Evolutionary conservation across 23 red algal genomes (phyloP), one percentile per base, ranked within the genome.

Genomic region (Gracilaria caudata): DNA sequence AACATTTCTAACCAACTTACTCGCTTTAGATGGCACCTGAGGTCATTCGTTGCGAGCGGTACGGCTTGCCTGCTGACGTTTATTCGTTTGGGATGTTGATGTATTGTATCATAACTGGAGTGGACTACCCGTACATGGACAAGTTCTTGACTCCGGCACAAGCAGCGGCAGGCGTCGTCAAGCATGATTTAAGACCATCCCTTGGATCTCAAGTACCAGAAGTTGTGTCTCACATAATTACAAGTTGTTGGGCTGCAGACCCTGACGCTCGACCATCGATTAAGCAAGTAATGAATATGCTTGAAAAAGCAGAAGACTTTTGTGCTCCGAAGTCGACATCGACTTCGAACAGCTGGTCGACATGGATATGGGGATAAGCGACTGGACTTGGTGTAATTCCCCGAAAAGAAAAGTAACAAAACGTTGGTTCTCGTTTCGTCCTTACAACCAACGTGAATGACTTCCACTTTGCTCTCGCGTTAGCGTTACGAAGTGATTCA

Each of bases 51-150:
- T 33, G 36, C 26, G 89, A 92, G 56, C 36, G 29, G 64, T 92
- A 92, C 63, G 79, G 79, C 16, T 38, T 75, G 51, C 45, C 89
- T 43, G 89, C 80, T 19, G 89, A 92, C 54, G 89, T 92, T 0
- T 92, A 59, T 44, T 83, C 78, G 3, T 83, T 92, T 56, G 89
- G 78, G 37, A 64, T 82, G 63, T 40, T 92, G 17, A 30, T 92
- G 43, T 92, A 44, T 47, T 82, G 51, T 26, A 28, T 92, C 39
- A 41, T 84, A 17, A 39, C 25, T 75, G 87, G 87, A 33, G 24
- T 71, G 36, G 77, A 60, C 33, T 82, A 71, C 34, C 87, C 87
- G 64, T 91, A 82, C 60, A 66, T 58, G 64, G 82, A 86, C 32
- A 75, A 74, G 77, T 91, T 82, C 21, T 23, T 91, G 26, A 82